These are phyloP conservation scores for Liquidambar formosana DNA, from an alignment of 164 flowering plant genomes.

Conservation along the genomic window DNA sequence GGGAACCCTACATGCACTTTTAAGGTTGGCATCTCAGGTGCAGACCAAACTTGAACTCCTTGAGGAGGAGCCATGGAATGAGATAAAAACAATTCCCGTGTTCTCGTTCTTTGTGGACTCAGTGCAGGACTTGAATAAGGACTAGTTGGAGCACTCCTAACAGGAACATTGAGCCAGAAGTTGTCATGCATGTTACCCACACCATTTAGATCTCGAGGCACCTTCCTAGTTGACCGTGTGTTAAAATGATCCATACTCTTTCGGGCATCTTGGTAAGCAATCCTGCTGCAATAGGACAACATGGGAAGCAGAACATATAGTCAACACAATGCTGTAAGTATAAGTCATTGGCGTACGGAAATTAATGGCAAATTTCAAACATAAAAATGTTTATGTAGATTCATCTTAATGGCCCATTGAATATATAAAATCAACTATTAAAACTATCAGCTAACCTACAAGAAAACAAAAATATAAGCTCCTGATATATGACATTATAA, in stretches of 20 bases:
- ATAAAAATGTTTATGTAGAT: neutral
- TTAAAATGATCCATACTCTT: slow-evolving; percentile 24
- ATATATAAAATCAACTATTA: too few species aligned
- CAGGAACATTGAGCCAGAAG: slow-evolving; percentile 35
- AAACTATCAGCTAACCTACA: too few species aligned
- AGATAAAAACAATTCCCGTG: slow-evolving; percentile 30
- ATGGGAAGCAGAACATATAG: neutral
- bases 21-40: slow-evolving; percentile 50
- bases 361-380: neutral
- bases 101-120: slow-evolving; percentile 56
- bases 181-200: slow-evolving; percentile 18
- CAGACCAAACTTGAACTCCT: slow-evolving; percentile 58
- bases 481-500: too few species aligned
- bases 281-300: slow-evolving; percentile 24
- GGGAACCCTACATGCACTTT: slow-evolving; percentile 32
- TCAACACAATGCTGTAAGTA: neutral
- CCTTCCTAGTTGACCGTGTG: slow-evolving; percentile 25
- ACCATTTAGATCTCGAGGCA: slow-evolving; percentile 19
- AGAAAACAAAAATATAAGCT: too few species aligned
- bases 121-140: slow-evolving; percentile 54
- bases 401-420: too few species aligned
- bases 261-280: slow-evolving; percentile 14
- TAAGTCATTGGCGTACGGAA: neutral
- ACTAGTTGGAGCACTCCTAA: slow-evolving; percentile 63
- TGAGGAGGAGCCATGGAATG: slow-evolving; percentile 25